These are phyloP conservation scores for Coprinellus aureogranulatus DNA, from an alignment of 768 basidiomycete species.

Conservation along the genomic window DNA sequence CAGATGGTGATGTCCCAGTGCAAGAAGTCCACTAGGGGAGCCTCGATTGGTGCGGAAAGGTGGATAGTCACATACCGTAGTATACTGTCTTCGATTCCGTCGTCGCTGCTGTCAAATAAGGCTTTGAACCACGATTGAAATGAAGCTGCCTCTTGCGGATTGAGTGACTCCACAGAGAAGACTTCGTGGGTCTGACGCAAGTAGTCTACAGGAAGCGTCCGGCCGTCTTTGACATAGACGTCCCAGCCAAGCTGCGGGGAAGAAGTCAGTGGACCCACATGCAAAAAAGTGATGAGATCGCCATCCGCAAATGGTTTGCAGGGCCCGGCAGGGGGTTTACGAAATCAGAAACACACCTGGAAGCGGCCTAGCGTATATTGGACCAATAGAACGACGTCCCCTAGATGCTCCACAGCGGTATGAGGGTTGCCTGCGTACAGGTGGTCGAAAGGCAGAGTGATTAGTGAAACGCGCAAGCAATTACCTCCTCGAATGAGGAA, in stretches of 20 bases:
- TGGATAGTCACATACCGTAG: constrained; percentile 41
- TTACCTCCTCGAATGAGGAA: no score
- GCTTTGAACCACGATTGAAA: constrained; percentile 71
- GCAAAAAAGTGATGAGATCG: not conserved
- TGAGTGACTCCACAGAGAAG: constrained; percentile 38
- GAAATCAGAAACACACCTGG: constrained; percentile 38
- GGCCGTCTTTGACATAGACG: constrained; percentile 44
- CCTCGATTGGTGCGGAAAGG: not conserved
- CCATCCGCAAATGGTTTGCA: not conserved
- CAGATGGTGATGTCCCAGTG: not conserved
- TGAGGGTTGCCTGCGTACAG: constrained; percentile 76
- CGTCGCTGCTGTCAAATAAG: constrained; percentile 71
- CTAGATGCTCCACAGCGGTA: constrained; percentile 73
- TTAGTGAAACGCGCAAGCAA: no score
- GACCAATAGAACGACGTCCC: constrained; percentile 73
- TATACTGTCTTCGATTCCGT: constrained; percentile 82
- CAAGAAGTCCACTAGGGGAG: not conserved
- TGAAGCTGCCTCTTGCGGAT: constrained; percentile 40
- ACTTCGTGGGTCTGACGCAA: constrained; percentile 48
- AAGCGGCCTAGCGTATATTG: constrained; percentile 67
- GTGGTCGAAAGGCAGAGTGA: no score
- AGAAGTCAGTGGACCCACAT: constrained; percentile 1
- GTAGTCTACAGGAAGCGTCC: constrained; percentile 48
- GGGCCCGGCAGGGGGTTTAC: not conserved
- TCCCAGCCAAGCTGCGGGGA: constrained; percentile 46